A percentile compares a stretch with the other conserved stretches of the same genome.
Conservation (phyloP, 305 asterid genomes). For the Fraxinus angustifolia region DNA sequence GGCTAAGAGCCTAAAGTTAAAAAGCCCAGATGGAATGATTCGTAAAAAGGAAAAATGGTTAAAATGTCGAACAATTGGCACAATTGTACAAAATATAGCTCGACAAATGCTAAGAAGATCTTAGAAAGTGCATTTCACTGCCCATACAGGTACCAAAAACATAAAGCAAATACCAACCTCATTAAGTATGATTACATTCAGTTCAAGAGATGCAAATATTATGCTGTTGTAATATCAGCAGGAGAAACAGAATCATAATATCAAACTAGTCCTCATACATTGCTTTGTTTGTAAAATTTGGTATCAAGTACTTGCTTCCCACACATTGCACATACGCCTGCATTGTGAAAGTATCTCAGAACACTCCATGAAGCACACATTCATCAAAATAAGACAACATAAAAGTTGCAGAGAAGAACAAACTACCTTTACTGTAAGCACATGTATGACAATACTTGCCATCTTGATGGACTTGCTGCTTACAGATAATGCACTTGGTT, state of each 20-base stretch:
- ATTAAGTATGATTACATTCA: not conserved
- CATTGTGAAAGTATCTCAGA: conserved; percentile 30
- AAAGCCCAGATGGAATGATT: not conserved
- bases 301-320: conserved; percentile 99
- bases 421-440: conserved; percentile 82
- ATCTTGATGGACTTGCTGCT: conserved; percentile 94
- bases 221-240: not conserved
- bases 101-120: not conserved
- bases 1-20: not conserved
- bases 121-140: conserved; percentile 3
- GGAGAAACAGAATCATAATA: not conserved
- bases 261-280: conserved; percentile 37
- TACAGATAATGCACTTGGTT: conserved; percentile 70
- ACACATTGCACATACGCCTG: conserved; percentile 97
- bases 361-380: not conserved
- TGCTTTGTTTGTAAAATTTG: conserved; percentile 90
- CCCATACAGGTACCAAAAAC: not conserved
- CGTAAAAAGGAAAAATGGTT: too few relatives aligned
- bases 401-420: not conserved
- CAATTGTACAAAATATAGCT: not conserved
- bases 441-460: conserved; percentile 90
- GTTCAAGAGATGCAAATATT: not conserved
- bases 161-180: not conserved
- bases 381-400: not conserved
- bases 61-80: not conserved